These are phyloP conservation scores for Gossypium lobatum DNA, from an alignment of 441 rosid species.

Conservation along the genomic window DNA sequence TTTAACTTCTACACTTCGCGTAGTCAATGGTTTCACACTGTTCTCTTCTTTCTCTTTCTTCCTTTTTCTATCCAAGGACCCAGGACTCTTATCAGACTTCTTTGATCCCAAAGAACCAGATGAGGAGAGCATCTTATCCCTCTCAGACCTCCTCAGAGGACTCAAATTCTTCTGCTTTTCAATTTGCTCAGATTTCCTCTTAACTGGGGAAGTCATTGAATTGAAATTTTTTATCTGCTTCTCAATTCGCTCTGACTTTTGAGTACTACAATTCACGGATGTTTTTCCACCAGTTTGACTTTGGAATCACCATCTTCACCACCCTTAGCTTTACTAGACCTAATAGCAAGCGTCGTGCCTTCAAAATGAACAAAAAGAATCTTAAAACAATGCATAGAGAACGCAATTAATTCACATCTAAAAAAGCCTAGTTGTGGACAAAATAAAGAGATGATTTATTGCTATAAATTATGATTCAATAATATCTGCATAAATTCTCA, in stretches of 20 bases:
- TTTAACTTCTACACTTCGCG: slow-evolving; percentile 30
- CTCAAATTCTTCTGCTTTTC: slow-evolving; percentile 33
- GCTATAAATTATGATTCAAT: neutral
- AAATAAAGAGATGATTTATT: neutral
- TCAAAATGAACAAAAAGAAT: neutral
- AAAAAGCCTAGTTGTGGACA: neutral
- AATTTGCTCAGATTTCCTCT: slow-evolving; percentile 30
- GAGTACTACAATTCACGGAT: slow-evolving; percentile 24
- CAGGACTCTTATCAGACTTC: slow-evolving; percentile 28
- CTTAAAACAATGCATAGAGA: neutral
- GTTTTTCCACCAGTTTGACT: slow-evolving; percentile 34
- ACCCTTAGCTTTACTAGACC: slow-evolving; percentile 31
- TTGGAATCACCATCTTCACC: slow-evolving; percentile 23
- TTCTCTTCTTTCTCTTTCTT: slow-evolving; percentile 35
- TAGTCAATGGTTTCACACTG: slow-evolving; percentile 26
- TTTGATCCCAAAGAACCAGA: slow-evolving; percentile 37
- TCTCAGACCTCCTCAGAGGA: slow-evolving; percentile 54
- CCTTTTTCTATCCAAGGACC: slow-evolving; percentile 18
- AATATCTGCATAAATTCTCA: neutral
- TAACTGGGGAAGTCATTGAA: slow-evolving; percentile 32
- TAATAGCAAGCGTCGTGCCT: slow-evolving; percentile 35
- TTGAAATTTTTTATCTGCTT: slow-evolving; percentile 22
- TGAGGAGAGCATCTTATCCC: slow-evolving; percentile 38
- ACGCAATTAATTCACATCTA: neutral
- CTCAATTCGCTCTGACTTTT: slow-evolving; percentile 51